phyloP scores from a whole-genome alignment of 73 alveolate genomes.

The Paramecium tetraurelia region DNA sequence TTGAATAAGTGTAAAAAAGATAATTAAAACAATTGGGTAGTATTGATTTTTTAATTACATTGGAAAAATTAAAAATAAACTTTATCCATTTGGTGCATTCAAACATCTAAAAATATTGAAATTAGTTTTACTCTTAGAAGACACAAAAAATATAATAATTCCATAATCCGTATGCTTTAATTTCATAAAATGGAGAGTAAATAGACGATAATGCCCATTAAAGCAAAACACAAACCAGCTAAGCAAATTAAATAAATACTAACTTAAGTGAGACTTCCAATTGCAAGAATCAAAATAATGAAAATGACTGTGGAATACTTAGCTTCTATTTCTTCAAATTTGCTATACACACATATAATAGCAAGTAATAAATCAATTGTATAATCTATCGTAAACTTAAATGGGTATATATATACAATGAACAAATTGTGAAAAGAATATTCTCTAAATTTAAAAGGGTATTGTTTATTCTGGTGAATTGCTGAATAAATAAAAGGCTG shows the following conservation, averaged over 20 bases:
- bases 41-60: neutral
- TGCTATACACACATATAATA: neutral
- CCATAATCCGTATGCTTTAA: conserved; percentile 2
- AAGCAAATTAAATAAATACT: neutral
- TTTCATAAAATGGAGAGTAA: neutral
- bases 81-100: neutral
- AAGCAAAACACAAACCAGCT: neutral
- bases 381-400: neutral
- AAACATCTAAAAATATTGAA: neutral
- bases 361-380: neutral
- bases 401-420: neutral
- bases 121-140: neutral
- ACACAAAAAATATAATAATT: neutral
- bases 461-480: neutral
- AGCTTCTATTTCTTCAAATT: neutral
- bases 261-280: neutral
- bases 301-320: neutral
- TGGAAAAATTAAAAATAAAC: neutral
- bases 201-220: neutral
- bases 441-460: neutral
- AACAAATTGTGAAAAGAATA: neutral
- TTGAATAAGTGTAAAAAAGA: neutral
- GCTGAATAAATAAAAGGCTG: neutral
- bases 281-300: neutral
- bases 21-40: neutral